Base-by-base conservation (phyloP, 257 asterid species). In the Plectranthus barbatus region DNA sequence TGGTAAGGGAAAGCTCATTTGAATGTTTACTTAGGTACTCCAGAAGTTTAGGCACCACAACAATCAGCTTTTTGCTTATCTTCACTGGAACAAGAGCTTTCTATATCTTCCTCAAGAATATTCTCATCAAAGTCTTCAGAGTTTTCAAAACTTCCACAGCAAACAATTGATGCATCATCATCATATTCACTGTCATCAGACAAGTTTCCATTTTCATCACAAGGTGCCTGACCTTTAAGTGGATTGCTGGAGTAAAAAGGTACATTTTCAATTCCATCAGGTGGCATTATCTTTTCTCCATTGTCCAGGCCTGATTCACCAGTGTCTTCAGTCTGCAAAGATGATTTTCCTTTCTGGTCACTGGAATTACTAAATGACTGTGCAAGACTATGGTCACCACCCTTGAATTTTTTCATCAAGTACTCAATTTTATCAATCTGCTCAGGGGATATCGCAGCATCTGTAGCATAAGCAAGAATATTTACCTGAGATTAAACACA, bases 401-500 rank as follows among this genome's bases (percentile, higher is more conserved):
- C 60, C 76, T 75, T 81, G 77, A 59, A 69, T 42, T 71, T 84
- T 74, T 80, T 81, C 83, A 86, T 80, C 63, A 83, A 64, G 31
- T 64, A 62, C 72, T 86, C 91, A 5, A 90, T 74, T 62, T 78
- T 82, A 42, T 62, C 74, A 34, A 87, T 69, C 76, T 93, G 88
- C 62, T 87, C 99, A 50, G 77, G 77, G 61, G 95, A 84, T 59
- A 80, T 79, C 54, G 79, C 82, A 71, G 76, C 81, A 81, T 85
- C 89, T 15, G 97, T 83, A 70, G 95, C 91, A 85, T 79, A 80
- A 66, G 91, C 95, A 26, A 93, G 95, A 68, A 93, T 83, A 76
- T 93, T 87, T 64, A 93, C 95, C 99, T 93, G 95, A 63, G 67
- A 70, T 70, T 55, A 60, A 76, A 79, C 36, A 52, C 58, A 78